Conservation (phyloP, 306 rosid species). For the Betula pendula region DNA sequence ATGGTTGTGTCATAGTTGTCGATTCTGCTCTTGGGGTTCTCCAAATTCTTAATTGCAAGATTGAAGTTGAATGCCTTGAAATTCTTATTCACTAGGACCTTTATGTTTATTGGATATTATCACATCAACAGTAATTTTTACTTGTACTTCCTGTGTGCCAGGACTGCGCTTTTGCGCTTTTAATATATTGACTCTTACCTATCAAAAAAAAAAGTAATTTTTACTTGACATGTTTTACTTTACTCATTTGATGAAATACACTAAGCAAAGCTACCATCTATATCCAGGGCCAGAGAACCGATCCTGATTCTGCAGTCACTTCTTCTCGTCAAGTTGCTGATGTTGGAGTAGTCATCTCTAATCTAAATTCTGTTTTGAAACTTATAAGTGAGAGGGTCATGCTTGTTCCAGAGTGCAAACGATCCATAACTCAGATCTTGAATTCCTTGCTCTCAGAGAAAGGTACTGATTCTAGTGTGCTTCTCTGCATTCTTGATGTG, state of each 20-base stretch:
- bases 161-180: no score
- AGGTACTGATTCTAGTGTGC: conserved; percentile 89
- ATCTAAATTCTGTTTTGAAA: conserved; percentile 79
- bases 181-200: no score
- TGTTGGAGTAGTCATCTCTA: conserved; percentile 79
- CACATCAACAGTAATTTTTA: neutral
- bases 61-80: neutral
- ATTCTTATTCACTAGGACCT: neutral
- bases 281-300: conserved; percentile 79
- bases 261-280: conserved; percentile 22
- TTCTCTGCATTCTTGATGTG: conserved; percentile 95
- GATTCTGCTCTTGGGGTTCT: neutral
- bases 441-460: conserved; percentile 89
- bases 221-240: neutral
- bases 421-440: conserved; percentile 79
- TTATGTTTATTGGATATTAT: neutral
- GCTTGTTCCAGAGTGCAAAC: conserved; percentile 85
- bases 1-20: neutral
- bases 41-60: neutral
- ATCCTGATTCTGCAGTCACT: conserved; percentile 85
- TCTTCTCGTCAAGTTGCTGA: conserved; percentile 90
- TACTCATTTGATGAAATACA: conserved; percentile 14
- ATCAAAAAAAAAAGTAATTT: no score
- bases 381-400: conserved; percentile 91
- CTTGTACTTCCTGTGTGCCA: no score